These are phyloP conservation scores for Amphirosellinia nigrospora DNA, from an alignment of 495 filamentous ascomycete species.

Conservation along the genomic window DNA sequence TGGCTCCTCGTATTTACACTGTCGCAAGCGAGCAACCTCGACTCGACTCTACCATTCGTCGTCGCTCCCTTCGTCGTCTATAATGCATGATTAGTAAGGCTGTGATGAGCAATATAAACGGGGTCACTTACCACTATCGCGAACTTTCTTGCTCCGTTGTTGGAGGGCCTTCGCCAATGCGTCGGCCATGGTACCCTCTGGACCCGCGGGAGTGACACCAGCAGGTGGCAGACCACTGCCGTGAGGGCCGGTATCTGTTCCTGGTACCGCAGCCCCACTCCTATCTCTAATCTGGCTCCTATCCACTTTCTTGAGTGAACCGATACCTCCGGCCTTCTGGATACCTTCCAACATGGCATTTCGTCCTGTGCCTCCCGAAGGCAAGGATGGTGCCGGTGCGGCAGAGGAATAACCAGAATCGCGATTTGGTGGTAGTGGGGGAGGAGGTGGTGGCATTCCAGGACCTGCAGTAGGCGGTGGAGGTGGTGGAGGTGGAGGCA, in stretches of 20 bases:
- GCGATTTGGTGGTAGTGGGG: conserved; percentile 69
- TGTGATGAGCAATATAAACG: background rate
- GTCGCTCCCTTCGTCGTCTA: conserved; percentile 81
- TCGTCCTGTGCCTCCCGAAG: conserved; percentile 57
- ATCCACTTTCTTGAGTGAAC: conserved; percentile 80
- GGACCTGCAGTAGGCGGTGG: conserved; percentile 57
- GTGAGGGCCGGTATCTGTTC: conserved; percentile 61
- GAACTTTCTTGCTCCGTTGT: conserved; percentile 87
- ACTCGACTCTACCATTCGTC: conserved; percentile 71
- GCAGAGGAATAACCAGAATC: conserved; percentile 65
- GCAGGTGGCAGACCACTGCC: conserved; percentile 59
- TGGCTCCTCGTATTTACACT: conserved; percentile 18
- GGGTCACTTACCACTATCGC: conserved; percentile 79
- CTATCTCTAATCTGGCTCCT: conserved; percentile 79
- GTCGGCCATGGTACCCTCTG: conserved; percentile 72
- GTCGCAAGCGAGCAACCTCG: conserved; percentile 23
- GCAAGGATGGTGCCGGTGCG: conserved; percentile 61
- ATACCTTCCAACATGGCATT: conserved; percentile 82
- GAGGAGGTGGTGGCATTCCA: conserved; percentile 68
- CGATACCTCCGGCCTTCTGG: conserved; percentile 74
- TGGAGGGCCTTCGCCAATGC: conserved; percentile 78
- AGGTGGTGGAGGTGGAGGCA: conserved; percentile 55
- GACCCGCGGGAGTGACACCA: conserved; percentile 54
- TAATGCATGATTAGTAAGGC: conserved; percentile 37
- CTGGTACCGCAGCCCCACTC: conserved; percentile 73